These are phyloP conservation scores for Ustilago hordei DNA, from an alignment of 1,284 basidiomycete genomes.

Conservation along the genomic window DNA sequence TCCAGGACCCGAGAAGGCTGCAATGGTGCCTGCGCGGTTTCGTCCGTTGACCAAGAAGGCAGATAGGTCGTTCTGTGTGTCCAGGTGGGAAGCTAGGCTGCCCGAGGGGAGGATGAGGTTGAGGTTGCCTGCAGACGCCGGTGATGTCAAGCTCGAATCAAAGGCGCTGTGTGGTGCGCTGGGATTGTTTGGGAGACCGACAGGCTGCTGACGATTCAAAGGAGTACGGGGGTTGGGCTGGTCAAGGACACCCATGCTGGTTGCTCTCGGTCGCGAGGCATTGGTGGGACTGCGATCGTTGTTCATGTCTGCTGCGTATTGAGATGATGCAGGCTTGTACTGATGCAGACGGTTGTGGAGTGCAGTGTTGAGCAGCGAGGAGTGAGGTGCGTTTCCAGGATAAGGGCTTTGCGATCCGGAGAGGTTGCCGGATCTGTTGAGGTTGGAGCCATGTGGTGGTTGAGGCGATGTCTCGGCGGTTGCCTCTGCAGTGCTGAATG, in stretches of 20 bases:
- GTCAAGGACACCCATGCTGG: constrained; percentile 52
- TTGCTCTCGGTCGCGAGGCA: constrained; percentile 36
- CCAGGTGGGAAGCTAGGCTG: constrained; percentile 1
- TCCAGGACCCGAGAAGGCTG: constrained; percentile 61
- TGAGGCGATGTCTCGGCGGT: constrained; percentile 14
- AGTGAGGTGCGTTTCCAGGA: constrained; percentile 24
- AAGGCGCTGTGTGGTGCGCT: not conserved
- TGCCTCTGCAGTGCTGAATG: constrained; percentile 12
- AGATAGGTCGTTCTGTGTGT: constrained; percentile 25
- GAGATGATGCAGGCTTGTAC: constrained; percentile 17
- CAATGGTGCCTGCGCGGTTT: constrained; percentile 64
- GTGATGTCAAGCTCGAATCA: constrained; percentile 10
- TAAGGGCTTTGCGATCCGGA: constrained; percentile 40
- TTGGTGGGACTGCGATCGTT: constrained; percentile 6
- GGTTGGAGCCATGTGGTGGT: constrained; percentile 9
- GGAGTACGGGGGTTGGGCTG: constrained; percentile 23
- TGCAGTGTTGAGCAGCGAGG: constrained; percentile 41
- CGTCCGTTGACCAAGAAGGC: constrained; percentile 34
- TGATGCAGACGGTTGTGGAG: constrained; percentile 44
- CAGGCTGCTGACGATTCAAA: constrained; percentile 13
- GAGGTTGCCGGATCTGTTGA: constrained; percentile 16
- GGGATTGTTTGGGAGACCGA: not conserved
- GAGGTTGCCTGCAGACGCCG: constrained; percentile 3
- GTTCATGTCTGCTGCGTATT: constrained; percentile 7
- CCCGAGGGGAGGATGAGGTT: constrained; percentile 10